Percentiles rank a stretch among this genome's conserved stretches.
phyloP scores from a whole-genome alignment of 2,329 filamentous ascomycete genomes.

The Chaetomium strumarium region DNA sequence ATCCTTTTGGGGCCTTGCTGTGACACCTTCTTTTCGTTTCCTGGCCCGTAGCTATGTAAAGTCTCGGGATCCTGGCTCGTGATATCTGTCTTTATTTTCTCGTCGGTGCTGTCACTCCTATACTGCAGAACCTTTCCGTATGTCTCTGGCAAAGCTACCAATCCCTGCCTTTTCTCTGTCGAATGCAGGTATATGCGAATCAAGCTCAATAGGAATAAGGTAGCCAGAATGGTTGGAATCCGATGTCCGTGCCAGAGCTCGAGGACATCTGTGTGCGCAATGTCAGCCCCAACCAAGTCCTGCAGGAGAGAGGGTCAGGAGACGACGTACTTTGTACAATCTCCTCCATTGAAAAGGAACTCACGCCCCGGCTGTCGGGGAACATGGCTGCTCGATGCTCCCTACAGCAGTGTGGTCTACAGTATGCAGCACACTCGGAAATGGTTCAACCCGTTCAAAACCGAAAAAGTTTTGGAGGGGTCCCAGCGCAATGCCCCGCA shows the following conservation, averaged over 20 bases:
- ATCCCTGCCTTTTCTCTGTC: slow-evolving; percentile 30
- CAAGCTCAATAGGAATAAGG: slow-evolving; percentile 34
- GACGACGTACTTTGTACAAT: slow-evolving; percentile 11
- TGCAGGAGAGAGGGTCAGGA: no score
- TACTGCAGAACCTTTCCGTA: slow-evolving; percentile 23
- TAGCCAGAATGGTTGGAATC: slow-evolving; percentile 38
- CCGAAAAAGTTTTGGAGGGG: slow-evolving; percentile 11
- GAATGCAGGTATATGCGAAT: slow-evolving; percentile 40
- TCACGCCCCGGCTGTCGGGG: slow-evolving; percentile 12
- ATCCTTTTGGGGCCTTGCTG: slow-evolving; percentile 42
- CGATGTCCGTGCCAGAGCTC: slow-evolving; percentile 42
- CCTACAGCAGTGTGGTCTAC: neutral
- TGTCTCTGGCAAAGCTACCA: slow-evolving; percentile 34
- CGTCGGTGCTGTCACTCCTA: neutral
- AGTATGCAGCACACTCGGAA: neutral
- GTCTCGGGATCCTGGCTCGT: slow-evolving; percentile 11
- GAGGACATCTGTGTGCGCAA: slow-evolving; percentile 17
- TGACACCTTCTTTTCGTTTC: slow-evolving; percentile 28
- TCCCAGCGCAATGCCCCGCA: slow-evolving; percentile 13
- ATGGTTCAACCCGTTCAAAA: neutral
- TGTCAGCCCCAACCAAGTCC: slow-evolving; percentile 3
- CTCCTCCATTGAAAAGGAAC: slow-evolving; percentile 8
- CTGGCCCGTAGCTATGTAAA: neutral
- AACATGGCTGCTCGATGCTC: slow-evolving; percentile 11
- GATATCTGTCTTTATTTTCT: slow-evolving; percentile 15